Conservation (phyloP, 129 eudicot species). For the Lonicera japonica region DNA sequence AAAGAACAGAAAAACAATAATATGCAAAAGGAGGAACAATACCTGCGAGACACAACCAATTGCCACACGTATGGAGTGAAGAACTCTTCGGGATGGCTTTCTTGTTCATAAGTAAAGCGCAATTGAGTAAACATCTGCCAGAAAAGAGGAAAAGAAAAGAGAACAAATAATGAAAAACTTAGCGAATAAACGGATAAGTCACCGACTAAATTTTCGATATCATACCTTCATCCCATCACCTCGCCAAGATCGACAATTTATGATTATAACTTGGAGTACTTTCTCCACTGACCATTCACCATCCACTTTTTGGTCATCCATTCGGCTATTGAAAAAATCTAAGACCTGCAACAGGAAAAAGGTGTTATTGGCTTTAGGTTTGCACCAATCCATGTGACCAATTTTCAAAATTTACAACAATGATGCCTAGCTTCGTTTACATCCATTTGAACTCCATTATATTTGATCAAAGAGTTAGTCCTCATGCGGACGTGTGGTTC, state of each 20-base stretch:
- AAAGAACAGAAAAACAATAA: too few species aligned
- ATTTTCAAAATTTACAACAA: neutral
- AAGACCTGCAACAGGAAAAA: slow-evolving; percentile 44
- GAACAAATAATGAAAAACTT: too few species aligned
- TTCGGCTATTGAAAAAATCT: slow-evolving; percentile 83
- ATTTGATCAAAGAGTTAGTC: too few species aligned
- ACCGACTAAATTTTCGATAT: too few species aligned
- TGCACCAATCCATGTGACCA: neutral
- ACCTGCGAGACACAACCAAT: slow-evolving; percentile 75
- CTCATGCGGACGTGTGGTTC: too few species aligned
- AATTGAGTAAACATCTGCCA: slow-evolving; percentile 77
- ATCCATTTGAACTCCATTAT: too few species aligned
- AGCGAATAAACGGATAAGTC: too few species aligned
- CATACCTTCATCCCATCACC: slow-evolving; percentile 95
- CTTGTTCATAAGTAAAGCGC: slow-evolving; percentile 95
- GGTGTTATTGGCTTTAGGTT: slow-evolving; percentile 14
- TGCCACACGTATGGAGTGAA: slow-evolving; percentile 98
- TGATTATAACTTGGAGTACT: slow-evolving; percentile 76
- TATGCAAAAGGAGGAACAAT: slow-evolving; percentile 1
- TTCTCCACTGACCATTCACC: slow-evolving; percentile 98
- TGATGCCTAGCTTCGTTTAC: neutral
- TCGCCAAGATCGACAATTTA: slow-evolving; percentile 89
- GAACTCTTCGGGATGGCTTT: slow-evolving; percentile 95
- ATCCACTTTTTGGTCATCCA: slow-evolving; percentile 73
- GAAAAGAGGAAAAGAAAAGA: neutral